Evolutionary conservation across 2,329 filamentous ascomycete species (phyloP).

Genomic region (Xylariaceae sp.): DNA sequence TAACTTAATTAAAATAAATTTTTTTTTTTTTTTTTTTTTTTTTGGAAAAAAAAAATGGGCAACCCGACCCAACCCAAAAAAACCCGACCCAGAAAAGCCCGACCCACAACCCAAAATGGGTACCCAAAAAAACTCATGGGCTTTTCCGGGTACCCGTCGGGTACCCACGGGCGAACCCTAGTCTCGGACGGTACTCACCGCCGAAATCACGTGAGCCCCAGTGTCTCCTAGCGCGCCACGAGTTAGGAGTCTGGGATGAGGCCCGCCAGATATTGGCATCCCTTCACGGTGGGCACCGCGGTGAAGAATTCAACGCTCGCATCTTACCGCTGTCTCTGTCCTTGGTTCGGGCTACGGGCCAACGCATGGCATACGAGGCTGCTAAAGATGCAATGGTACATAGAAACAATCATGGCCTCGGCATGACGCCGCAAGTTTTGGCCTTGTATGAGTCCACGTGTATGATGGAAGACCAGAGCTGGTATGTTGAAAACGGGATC

Average conservation of each 20-base stretch:
- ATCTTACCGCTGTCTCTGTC: slow-evolving; percentile 2
- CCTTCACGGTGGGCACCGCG: slow-evolving; percentile 3
- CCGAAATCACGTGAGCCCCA: slow-evolving; percentile 3
- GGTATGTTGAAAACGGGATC: slow-evolving; percentile 5
- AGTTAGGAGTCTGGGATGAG: slow-evolving; percentile 4
- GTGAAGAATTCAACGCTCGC: slow-evolving; percentile 1
- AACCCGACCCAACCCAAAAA: no score
- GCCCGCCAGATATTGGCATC: slow-evolving; percentile 2
- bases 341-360: slow-evolving; percentile 1
- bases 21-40: no score
- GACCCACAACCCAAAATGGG: no score
- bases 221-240: slow-evolving; percentile 4
- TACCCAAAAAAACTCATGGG: no score
- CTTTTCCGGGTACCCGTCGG: no score
- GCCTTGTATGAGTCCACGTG: slow-evolving; percentile 5
- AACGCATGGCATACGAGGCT: slow-evolving; percentile 4
- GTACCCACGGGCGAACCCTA: no score
- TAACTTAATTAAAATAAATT: no score
- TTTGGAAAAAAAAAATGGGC: no score
- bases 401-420: slow-evolving; percentile 3
- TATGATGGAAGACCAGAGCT: slow-evolving; percentile 6
- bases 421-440: slow-evolving; percentile 2
- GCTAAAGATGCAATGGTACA: slow-evolving; percentile 3
- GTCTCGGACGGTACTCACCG: slow-evolving; percentile 4
- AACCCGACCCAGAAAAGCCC: no score